A percentile compares a stretch with the other conserved stretches of the same genome.
These are phyloP conservation scores for Monosporascus sp. DNA, from an alignment of 2,329 filamentous ascomycete genomes.

Conservation along the genomic window DNA sequence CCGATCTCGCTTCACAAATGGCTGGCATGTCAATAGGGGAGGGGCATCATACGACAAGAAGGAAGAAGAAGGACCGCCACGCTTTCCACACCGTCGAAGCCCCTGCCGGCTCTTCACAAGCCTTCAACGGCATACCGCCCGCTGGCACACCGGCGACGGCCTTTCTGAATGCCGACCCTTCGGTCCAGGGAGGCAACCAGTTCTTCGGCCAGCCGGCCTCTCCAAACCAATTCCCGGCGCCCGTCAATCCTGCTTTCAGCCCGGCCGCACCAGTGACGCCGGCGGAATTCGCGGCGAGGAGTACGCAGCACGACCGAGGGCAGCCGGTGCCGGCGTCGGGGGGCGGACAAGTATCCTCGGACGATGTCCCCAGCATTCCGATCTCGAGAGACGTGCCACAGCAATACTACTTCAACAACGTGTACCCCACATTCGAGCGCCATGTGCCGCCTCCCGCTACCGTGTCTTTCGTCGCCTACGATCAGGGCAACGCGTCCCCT, in stretches of 20 bases:
- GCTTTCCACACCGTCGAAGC: conserved; percentile 84
- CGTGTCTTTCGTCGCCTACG: conserved; percentile 85
- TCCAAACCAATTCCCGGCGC: conserved; percentile 58
- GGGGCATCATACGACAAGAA: conserved; percentile 48
- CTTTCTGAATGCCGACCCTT: conserved; percentile 54
- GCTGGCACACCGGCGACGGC: conserved; percentile 48
- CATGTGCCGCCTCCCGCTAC: conserved; percentile 85
- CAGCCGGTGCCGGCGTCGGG: conserved; percentile 52
- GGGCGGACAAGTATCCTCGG: conserved; percentile 75
- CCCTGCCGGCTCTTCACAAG: conserved; percentile 59
- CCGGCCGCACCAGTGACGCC: conserved; percentile 36
- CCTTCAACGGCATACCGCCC: conserved; percentile 64
- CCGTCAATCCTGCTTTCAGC: conserved; percentile 48
- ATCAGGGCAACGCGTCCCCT: conserved; percentile 94
- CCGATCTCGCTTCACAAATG: conserved; percentile 66
- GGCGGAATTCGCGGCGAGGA: conserved; percentile 41
- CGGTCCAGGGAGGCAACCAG: conserved; percentile 38
- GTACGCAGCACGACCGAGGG: conserved; percentile 29
- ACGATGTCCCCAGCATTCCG: conserved; percentile 90
- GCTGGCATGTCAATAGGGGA: conserved; percentile 66
- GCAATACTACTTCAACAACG: conserved; percentile 76
- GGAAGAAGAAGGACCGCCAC: conserved; percentile 92
- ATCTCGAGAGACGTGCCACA: conserved; percentile 76
- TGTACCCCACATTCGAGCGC: conserved; percentile 93
- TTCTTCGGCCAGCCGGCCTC: conserved; percentile 41